These are phyloP conservation scores for Penicillium sp. DNA, from an alignment of 2,329 filamentous ascomycete species.

Conservation along the genomic window DNA sequence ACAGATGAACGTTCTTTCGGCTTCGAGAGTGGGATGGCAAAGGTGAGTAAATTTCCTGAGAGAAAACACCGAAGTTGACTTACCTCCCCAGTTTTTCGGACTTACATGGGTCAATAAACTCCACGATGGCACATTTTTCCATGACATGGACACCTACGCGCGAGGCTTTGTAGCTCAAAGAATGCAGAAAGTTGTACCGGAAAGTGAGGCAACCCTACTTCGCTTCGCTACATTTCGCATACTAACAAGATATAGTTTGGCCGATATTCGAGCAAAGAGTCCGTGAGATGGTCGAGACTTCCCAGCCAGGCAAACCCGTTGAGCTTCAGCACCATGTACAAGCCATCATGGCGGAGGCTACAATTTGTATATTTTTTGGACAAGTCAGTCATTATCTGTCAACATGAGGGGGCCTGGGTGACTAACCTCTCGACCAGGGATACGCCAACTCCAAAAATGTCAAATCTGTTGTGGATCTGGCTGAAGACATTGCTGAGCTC, in stretches of 20 bases:
- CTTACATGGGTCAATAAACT: background rate
- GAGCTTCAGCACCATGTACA: background rate
- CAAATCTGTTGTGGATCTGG: background rate
- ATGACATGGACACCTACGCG: background rate
- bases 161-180: background rate
- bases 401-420: no score
- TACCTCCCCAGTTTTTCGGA: background rate
- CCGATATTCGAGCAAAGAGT: background rate
- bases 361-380: background rate
- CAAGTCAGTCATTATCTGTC: background rate
- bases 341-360: background rate
- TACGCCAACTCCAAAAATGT: background rate
- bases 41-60: background rate
- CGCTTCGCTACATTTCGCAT: background rate
- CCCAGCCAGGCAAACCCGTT: background rate
- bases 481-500: background rate
- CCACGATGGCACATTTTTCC: background rate
- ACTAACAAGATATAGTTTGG: background rate
- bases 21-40: background rate
- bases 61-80: background rate
- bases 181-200: background rate
- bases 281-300: background rate
- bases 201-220: background rate
- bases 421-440: background rate
- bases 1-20: background rate